These are phyloP conservation scores for Solanum pimpinellifolium DNA, from an alignment of 257 asterid genomes.

Conservation along the genomic window DNA sequence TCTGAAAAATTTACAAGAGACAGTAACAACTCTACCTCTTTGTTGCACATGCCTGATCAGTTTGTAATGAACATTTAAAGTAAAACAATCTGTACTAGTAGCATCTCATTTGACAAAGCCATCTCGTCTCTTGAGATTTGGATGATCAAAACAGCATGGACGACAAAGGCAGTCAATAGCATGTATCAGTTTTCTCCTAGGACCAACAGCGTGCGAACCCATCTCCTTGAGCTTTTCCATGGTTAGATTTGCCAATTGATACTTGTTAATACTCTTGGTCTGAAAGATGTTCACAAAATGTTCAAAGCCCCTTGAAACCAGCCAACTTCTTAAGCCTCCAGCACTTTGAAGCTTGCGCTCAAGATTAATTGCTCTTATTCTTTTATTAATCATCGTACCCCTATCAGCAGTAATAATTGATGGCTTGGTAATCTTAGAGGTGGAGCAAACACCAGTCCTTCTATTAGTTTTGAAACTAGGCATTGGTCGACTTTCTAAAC, in stretches of 20 bases:
- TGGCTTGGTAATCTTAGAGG: constrained; percentile 16
- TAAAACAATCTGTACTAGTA: neutral
- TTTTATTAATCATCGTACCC: constrained; percentile 21
- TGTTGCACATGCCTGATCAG: neutral
- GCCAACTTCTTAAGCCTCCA: constrained; percentile 86
- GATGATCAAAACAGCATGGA: constrained; percentile 62
- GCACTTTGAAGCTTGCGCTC: constrained; percentile 61
- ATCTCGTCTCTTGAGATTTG: constrained; percentile 1
- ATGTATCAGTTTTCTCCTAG: constrained; percentile 87
- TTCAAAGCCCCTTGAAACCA: constrained; percentile 60
- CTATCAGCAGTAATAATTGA: constrained; percentile 25
- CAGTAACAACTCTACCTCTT: neutral
- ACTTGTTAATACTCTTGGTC: constrained; percentile 39
- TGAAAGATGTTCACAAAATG: constrained; percentile 50
- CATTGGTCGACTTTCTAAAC: constrained; percentile 21
- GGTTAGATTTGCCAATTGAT: constrained; percentile 67
- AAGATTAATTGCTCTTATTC: constrained; percentile 49
- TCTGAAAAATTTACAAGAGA: neutral
- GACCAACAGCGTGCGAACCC: constrained; percentile 83
- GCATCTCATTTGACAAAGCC: neutral
- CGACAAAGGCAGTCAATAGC: constrained; percentile 87
- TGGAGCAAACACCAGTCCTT: constrained; percentile 1
- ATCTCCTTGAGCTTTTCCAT: constrained; percentile 83
- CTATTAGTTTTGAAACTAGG: constrained; percentile 9
- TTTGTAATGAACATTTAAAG: neutral